Base-by-base conservation (phyloP, 371 early-diverging fungal species). In the Rhizopus sp. region DNA sequence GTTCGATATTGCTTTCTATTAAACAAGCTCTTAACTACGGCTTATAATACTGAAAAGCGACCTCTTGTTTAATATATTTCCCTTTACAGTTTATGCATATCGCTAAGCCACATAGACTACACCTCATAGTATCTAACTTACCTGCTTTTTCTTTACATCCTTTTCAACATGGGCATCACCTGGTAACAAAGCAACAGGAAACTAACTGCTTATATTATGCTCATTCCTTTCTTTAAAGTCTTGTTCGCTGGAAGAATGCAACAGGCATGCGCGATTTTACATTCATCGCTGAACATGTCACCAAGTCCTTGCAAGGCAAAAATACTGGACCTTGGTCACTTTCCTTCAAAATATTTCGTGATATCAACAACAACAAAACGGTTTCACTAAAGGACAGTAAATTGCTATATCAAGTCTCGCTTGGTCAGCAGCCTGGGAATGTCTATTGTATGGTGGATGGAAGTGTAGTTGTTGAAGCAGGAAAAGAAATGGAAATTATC, bases 371-470 rank as follows among this genome's bases (percentile, higher is more conserved):
- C n/a, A 57, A 53, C 23, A 60, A 46, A 10, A 51, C 53, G 45
- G 44, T 59, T 23, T 55, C 59, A 16, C 35, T 57, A 12, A 73
- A 69, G 31, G 75, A 73, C 7, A 72, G 67, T 10, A 74, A 76
- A 60, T 40, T 72, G 9, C 56, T 80, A 9, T 77, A 75, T 29
- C 77, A 76, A 61, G 77, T 80, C n/a, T 64, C 77, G 1, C 56
- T 80, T 15, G 69, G 70, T 13, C 80, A 80, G 55, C 73, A 73
- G 10, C 75, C 80, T 7, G 65, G 77, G 12, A 69, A 75, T 38
- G 71, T 75, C 0, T 80, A 80, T 57, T 80, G 80, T 50, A 80
- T 80, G 80, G 80, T 80, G 5, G 80, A 80, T 16, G 80, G 77
- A 5, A 71, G 77, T 55, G 80, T 80, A 5, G 72, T 80, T 0